phyloP scores from a whole-genome alignment of 345 rosid species.

The Arabis alpina region DNA sequence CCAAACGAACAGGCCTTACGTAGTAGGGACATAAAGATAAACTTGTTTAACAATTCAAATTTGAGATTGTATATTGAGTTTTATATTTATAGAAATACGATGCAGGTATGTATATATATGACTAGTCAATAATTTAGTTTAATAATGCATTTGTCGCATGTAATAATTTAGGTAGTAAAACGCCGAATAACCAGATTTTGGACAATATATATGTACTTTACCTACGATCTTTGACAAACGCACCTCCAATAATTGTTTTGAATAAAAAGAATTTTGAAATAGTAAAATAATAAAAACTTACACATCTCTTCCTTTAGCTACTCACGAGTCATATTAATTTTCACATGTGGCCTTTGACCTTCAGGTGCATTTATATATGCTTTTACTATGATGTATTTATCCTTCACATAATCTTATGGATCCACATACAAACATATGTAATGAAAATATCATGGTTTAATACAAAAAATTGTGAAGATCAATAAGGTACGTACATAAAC shows the following conservation, averaged over 20 bases:
- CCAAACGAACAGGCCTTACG: too few relatives aligned
- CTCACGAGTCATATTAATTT: slow-evolving; percentile 40
- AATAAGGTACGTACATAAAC: slow-evolving; percentile 25
- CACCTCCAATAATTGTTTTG: slow-evolving; percentile 32
- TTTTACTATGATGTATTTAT: slow-evolving; percentile 24
- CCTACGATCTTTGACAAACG: slow-evolving; percentile 44
- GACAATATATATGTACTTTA: slow-evolving; percentile 37
- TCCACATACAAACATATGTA: neutral
- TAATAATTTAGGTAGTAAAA: slow-evolving; percentile 32
- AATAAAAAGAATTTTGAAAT: neutral
- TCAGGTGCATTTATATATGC: slow-evolving; percentile 19
- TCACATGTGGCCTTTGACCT: slow-evolving; percentile 41
- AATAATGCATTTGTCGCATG: slow-evolving; percentile 37
- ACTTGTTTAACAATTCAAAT: neutral
- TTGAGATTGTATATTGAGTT: slow-evolving; percentile 5
- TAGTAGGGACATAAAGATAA: slow-evolving; percentile 22
- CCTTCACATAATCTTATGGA: neutral
- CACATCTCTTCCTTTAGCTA: neutral
- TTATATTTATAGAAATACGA: slow-evolving; percentile 12
- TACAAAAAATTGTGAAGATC: slow-evolving; percentile 30
- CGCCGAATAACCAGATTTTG: slow-evolving; percentile 34
- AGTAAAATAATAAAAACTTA: neutral
- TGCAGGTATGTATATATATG: slow-evolving; percentile 9
- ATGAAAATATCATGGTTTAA: slow-evolving; percentile 20
- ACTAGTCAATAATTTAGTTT: slow-evolving; percentile 24